Evolutionary conservation across 345 rosid genomes (phyloP), one percentile per base, ranked within the genome.

Genomic region (Gossypium mustelinum): DNA sequence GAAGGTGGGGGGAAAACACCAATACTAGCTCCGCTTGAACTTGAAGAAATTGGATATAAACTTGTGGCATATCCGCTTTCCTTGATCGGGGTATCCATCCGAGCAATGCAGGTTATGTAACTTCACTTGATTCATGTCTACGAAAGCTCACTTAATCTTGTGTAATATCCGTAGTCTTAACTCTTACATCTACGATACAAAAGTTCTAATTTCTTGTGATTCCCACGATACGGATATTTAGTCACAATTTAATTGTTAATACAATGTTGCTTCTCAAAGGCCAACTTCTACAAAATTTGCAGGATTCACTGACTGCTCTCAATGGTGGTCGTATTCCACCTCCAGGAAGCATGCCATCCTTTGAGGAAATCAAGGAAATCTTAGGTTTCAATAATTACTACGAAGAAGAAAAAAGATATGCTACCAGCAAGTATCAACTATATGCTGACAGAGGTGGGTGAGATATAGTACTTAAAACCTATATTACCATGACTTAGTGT

Each of bases 261-360:
- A 63, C 20, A 10, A 41, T n/a, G 68, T 39, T 11, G 25, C 68
- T 41, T 39, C 68, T 63, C 50, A 39, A 41, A 63, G 48, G 25
- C 6, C 48, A 59, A 17, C 24, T 13, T 63, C 25, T 41, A 41
- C 25, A 9, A 51, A 10, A 51, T 48, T 73, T 81, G 82, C 85
- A 94, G 98, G 97, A 88, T 68, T 82, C 97, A 72, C 82, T 94
- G 7, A 55, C 66, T 70, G 97, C 97, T 51, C 87, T 94, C 41
- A 92, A 88, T 78, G 89, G 98, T 77, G 97, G 98, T 25, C 89
- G 95, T 47, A 83, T 94, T 55, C 98, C 97, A 67, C 84, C 95
- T 55, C 98, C 97, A 44, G 97, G 94, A 86, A 94, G 92, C 87
- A 89, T 92, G 91, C 89, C 92, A 11, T 74, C 97, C 59, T 89